Conservation (phyloP, 2,329 filamentous ascomycete species). For the Colletotrichum chlorophyti region DNA sequence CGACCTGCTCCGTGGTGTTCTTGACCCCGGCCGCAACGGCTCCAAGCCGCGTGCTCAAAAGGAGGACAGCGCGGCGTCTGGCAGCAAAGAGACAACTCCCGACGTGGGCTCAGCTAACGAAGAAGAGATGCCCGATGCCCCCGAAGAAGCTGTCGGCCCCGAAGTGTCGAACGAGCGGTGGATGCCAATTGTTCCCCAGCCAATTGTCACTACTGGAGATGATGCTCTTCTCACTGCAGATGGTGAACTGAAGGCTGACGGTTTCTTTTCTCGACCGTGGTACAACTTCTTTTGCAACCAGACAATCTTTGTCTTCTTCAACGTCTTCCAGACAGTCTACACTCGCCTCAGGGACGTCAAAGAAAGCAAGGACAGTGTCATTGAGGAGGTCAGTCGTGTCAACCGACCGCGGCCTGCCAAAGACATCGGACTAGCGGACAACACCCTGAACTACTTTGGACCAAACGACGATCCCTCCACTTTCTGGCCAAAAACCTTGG, state of each 20-base stretch:
- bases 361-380: slow-evolving; percentile 75
- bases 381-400: slow-evolving; percentile 75
- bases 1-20: slow-evolving; percentile 82
- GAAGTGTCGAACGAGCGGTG: slow-evolving; percentile 70
- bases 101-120: slow-evolving; percentile 80
- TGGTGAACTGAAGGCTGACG: slow-evolving; percentile 75
- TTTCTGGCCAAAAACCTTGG: slow-evolving; percentile 86
- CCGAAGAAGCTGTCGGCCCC: slow-evolving; percentile 62
- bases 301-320: slow-evolving; percentile 93
- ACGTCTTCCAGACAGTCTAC: slow-evolving; percentile 91
- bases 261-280: slow-evolving; percentile 79
- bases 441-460: slow-evolving; percentile 79
- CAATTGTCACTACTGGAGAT: slow-evolving; percentile 59
- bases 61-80: slow-evolving; percentile 78
- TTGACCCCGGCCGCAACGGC: slow-evolving; percentile 78
- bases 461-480: slow-evolving; percentile 64
- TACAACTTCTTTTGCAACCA: slow-evolving; percentile 94
- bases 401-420: slow-evolving; percentile 81
- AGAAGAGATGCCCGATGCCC: slow-evolving; percentile 73
- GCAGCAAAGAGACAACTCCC: slow-evolving; percentile 88
- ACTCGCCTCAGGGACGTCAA: slow-evolving; percentile 85
- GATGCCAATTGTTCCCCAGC: slow-evolving; percentile 67
- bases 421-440: slow-evolving; percentile 83
- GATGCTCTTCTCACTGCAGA: slow-evolving; percentile 64
- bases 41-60: slow-evolving; percentile 76